These are phyloP conservation scores for Kluyveromyces dobzhanskii DNA, from an alignment of 805 yeast species.

Conservation along the genomic window DNA sequence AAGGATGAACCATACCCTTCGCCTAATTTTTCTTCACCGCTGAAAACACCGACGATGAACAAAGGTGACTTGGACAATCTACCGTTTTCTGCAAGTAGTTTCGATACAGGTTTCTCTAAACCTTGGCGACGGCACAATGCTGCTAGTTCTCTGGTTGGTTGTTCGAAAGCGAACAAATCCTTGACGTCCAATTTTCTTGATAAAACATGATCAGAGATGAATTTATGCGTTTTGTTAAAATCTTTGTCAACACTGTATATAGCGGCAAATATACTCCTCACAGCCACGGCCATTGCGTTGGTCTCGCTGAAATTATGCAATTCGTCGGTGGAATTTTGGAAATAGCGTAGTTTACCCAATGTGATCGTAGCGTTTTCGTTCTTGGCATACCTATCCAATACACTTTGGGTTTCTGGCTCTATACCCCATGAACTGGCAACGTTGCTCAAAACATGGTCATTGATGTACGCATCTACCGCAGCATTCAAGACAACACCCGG, in stretches of 20 bases:
- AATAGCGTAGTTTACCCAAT: constrained; percentile 61
- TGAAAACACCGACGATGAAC: constrained; percentile 84
- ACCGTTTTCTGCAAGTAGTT: constrained; percentile 90
- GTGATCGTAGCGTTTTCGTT: constrained; percentile 60
- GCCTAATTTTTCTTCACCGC: constrained; percentile 75
- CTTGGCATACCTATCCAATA: constrained; percentile 56
- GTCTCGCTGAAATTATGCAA: constrained; percentile 22
- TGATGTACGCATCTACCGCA: constrained; percentile 69
- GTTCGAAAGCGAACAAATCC: constrained; percentile 68
- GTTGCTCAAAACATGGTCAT: constrained; percentile 53
- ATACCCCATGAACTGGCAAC: constrained; percentile 86
- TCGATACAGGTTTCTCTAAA: constrained; percentile 65
- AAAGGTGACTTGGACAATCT: constrained; percentile 76
- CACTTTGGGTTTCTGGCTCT: constrained; percentile 58
- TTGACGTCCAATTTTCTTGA: constrained; percentile 75
- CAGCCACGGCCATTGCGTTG: constrained; percentile 53
- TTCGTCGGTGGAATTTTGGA: constrained; percentile 13
- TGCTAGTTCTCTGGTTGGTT: constrained; percentile 79
- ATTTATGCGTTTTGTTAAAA: constrained; percentile 56
- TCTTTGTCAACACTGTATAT: constrained; percentile 39
- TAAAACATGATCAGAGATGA: constrained; percentile 66
- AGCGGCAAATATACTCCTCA: constrained; percentile 77
- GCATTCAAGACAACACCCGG: constrained; percentile 72
- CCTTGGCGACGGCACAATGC: constrained; percentile 69
- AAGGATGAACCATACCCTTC: constrained; percentile 92